These are phyloP conservation scores for Xylaria sp. DNA, from an alignment of 2,329 filamentous ascomycete genomes.

Conservation along the genomic window DNA sequence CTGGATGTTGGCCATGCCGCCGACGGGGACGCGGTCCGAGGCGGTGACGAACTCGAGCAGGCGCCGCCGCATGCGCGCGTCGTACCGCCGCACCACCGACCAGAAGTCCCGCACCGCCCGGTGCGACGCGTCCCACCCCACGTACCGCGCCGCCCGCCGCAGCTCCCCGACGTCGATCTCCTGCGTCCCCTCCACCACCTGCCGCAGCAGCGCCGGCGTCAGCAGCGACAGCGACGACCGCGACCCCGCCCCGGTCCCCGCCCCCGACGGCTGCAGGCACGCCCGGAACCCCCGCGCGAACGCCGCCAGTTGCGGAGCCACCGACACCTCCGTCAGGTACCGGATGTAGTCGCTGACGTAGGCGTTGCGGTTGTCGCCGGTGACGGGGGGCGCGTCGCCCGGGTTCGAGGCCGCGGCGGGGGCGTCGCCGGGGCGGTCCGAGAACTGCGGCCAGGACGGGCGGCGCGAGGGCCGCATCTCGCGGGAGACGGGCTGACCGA, in stretches of 20 bases:
- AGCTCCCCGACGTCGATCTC: conserved; percentile 79
- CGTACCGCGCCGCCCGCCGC: conserved; percentile 72
- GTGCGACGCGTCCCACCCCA: conserved; percentile 74
- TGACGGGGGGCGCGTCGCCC: conserved; percentile 72
- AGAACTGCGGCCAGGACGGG: conserved; percentile 59
- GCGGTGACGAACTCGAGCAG: conserved; percentile 95
- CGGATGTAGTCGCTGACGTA: conserved; percentile 85
- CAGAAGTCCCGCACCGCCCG: conserved; percentile 80
- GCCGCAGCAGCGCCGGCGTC: conserved; percentile 70
- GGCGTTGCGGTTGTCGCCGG: conserved; percentile 72
- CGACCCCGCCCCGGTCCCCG: too few species aligned
- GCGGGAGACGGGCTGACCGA: conserved; percentile 59
- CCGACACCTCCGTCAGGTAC: conserved; percentile 78
- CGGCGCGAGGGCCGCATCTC: conserved; percentile 53
- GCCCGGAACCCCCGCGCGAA: conserved; percentile 80
- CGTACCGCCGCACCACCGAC: conserved; percentile 71
- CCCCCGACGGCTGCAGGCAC: conserved; percentile 71
- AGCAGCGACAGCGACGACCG: conserved; percentile 75
- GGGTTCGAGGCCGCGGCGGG: conserved; percentile 43
- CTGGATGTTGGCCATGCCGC: conserved; percentile 77
- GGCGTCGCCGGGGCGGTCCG: conserved; percentile 26
- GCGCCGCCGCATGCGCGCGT: conserved; percentile 69
- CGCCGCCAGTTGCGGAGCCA: conserved; percentile 76
- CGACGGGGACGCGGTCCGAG: conserved; percentile 85
- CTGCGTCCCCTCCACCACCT: conserved; percentile 80